phyloP scores from a whole-genome alignment of 2,329 filamentous ascomycete genomes.

The Parafenestella ontariensis region DNA sequence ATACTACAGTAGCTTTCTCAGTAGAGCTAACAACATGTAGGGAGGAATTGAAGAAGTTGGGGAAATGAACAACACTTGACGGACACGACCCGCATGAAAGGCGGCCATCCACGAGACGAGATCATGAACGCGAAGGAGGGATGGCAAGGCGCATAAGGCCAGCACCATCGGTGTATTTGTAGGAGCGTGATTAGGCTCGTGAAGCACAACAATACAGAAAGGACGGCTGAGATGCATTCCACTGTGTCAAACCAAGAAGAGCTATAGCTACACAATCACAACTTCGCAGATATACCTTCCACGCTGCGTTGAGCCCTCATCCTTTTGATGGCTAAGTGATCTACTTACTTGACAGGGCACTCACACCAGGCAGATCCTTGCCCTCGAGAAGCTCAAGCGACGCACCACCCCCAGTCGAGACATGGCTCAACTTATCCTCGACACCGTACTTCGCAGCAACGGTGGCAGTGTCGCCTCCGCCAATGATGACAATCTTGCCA shows the following conservation, averaged over 20 bases:
- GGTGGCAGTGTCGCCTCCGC: slow-evolving; percentile 96
- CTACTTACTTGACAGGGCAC: slow-evolving; percentile 82
- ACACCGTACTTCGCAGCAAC: slow-evolving; percentile 97
- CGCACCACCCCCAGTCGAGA: slow-evolving; percentile 95
- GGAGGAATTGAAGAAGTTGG: slow-evolving; percentile 95
- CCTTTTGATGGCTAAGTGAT: slow-evolving; percentile 26
- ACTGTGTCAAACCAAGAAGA: slow-evolving; percentile 29
- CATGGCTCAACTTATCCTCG: slow-evolving; percentile 97
- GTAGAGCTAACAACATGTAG: slow-evolving; percentile 52
- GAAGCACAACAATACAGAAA: slow-evolving; percentile 11
- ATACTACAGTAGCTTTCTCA: background rate
- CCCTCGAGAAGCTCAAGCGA: slow-evolving; percentile 96
- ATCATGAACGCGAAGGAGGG: background rate
- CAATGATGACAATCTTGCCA: slow-evolving; percentile 97
- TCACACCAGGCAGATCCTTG: slow-evolving; percentile 94
- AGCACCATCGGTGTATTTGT: slow-evolving; percentile 5
- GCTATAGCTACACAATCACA: slow-evolving; percentile 44
- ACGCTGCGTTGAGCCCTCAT: slow-evolving; percentile 31
- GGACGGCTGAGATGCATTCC: slow-evolving; percentile 13
- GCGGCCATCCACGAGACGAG: slow-evolving; percentile 1
- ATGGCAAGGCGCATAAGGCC: background rate
- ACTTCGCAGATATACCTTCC: slow-evolving; percentile 40
- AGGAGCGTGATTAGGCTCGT: background rate
- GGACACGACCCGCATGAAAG: background rate
- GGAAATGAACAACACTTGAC: slow-evolving; percentile 59